Percentiles rank a stretch among this genome's conserved stretches.
These are phyloP conservation scores for Hymenoscyphus scutula DNA, from an alignment of 2,329 filamentous ascomycete species.

Conservation along the genomic window DNA sequence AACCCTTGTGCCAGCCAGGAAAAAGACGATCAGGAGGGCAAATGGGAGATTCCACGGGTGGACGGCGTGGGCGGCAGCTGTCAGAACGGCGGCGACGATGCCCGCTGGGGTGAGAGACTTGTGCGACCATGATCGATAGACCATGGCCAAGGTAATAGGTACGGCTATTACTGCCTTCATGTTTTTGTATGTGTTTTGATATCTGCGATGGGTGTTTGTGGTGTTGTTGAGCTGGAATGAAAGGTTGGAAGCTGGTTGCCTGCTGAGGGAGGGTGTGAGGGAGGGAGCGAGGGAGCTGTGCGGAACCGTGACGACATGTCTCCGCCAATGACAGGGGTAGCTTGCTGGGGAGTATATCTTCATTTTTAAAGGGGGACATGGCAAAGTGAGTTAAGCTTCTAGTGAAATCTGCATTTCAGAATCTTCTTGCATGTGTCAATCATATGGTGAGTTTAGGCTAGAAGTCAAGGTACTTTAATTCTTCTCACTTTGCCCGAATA, in stretches of 20 bases:
- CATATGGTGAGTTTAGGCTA: too few relatives aligned
- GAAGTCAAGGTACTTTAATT: too few relatives aligned
- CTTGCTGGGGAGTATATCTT: background rate
- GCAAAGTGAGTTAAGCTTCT: background rate
- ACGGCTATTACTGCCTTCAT: conserved; percentile 60
- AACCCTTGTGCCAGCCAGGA: conserved; percentile 76
- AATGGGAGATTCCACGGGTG: conserved; percentile 96
- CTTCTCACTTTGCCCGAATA: too few relatives aligned
- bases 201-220: conserved; percentile 54
- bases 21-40: conserved; percentile 77
- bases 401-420: too few relatives aligned
- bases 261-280: too few relatives aligned
- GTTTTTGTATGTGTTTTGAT: background rate
- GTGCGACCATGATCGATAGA: conserved; percentile 66
- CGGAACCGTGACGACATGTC: background rate
- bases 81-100: conserved; percentile 67
- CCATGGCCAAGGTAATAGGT: conserved; percentile 57
- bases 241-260: background rate
- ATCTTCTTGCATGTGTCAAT: too few relatives aligned
- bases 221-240: conserved; percentile 62
- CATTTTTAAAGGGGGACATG: background rate
- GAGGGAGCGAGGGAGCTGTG: too few relatives aligned
- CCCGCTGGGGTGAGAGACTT: conserved; percentile 78
- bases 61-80: conserved; percentile 77
- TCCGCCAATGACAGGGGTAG: background rate